A percentile compares a stretch with the other conserved stretches of the same genome.
Evolutionary conservation across 768 basidiomycete species (phyloP).

Genomic region (Tylopilus sp.): DNA sequence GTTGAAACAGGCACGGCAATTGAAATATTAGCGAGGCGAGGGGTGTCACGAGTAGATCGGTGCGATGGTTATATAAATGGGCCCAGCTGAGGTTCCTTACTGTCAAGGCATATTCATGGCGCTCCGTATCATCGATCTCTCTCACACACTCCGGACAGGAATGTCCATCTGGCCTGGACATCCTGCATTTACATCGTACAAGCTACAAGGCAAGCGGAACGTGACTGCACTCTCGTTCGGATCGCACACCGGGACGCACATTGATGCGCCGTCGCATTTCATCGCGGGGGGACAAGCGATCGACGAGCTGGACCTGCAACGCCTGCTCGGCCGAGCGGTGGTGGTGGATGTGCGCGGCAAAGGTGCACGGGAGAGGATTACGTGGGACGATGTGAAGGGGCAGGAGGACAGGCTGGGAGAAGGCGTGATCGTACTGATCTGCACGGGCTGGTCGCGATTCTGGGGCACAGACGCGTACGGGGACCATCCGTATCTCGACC

Average conservation of each 20-base stretch:
- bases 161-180: conserved; percentile 27
- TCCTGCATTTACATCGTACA: conserved; percentile 14
- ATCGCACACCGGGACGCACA: conserved; percentile 74
- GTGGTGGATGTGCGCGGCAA: conserved; percentile 52
- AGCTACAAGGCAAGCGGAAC: not conserved
- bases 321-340: conserved; percentile 49
- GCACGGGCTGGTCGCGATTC: conserved; percentile 62
- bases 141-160: conserved; percentile 18
- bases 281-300: conserved; percentile 49
- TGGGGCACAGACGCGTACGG: conserved; percentile 49
- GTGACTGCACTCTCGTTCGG: conserved; percentile 46
- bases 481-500: conserved; percentile 57
- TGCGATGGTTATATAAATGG: not conserved
- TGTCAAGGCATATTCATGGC: conserved; percentile 4
- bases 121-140: conserved; percentile 21
- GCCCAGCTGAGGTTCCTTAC: not conserved
- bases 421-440: conserved; percentile 49
- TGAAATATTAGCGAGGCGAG: not conserved
- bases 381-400: conserved; percentile 48
- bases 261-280: conserved; percentile 75
- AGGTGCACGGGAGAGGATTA: conserved; percentile 43
- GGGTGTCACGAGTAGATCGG: not conserved
- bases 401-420: conserved; percentile 36
- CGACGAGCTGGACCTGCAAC: conserved; percentile 49
- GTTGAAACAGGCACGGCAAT: not conserved